Base-by-base conservation (phyloP, 352 stramenopile genomes). In the Halophytophthora polymorphica region DNA sequence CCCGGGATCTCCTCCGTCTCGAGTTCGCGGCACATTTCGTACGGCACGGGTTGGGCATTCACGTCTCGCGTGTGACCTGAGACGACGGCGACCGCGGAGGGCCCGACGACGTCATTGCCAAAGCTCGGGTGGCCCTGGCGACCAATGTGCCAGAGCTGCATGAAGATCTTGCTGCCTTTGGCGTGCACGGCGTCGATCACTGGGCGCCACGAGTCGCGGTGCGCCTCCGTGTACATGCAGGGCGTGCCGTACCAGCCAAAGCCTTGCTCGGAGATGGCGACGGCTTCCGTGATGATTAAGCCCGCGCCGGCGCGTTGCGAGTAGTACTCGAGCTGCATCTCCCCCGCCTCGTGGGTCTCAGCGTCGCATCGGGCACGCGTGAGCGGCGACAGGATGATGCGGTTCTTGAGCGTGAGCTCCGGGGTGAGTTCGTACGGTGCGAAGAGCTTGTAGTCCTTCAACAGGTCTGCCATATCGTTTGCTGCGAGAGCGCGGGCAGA, bases 1-100 rank as follows among this genome's bases (percentile, higher is more conserved):
- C 36, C 15, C 23, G 67, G 35, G 50, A 95, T 86, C 14, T 95
- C 84, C 6, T 89, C 65, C 10, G 63, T 43, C 5, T 61, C 69
- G 38, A 96, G 58, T 17, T 61, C 62, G 33, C 64, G 58, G 3
- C 86, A 84, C 50, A n/a, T 36, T 35, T 49, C 29, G 45, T 48
- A 73, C 31, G 28, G 50, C 14, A 43, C 52, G 37, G 45, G 45
- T 11, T 61, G 49, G 2, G 37, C 48, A 8, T 50, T 40, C 2
- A 46, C 45, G 19, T 58, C 35, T 22, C 39, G 45, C 12, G 46
- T 53, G 12, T 43, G 45, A 41, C 37, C 50, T 34, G 31, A 34
- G 17, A 3, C 50, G 29, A 50, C 36, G 17, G 3, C 50, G 18
- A 62, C 68, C 10, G 74, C 43, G 10, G 68, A 69, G 12, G 69